A percentile compares a stretch with the other conserved stretches of the same genome.
These are phyloP conservation scores for Phytophthora palmivora DNA, from an alignment of 352 stramenopile species.

Conservation along the genomic window DNA sequence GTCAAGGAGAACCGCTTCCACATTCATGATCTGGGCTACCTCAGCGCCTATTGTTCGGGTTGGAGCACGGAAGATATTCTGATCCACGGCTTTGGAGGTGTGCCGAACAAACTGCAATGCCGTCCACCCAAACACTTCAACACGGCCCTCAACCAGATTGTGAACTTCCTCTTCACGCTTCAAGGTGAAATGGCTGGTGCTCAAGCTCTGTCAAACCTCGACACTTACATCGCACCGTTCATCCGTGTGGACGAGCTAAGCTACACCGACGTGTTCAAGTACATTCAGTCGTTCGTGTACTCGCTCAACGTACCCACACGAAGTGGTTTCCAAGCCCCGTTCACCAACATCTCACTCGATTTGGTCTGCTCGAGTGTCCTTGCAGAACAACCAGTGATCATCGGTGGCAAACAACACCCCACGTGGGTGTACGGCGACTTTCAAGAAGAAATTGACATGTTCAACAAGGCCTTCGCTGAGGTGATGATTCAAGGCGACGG, in stretches of 20 bases:
- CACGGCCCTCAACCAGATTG: conserved; percentile 39
- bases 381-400: conserved; percentile 34
- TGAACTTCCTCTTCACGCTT: conserved; percentile 45
- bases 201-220: conserved; percentile 39
- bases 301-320: conserved; percentile 39
- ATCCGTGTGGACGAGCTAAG: conserved; percentile 39
- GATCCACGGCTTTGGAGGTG: conserved; percentile 37
- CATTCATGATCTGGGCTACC: conserved; percentile 39
- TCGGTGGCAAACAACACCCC: conserved; percentile 32
- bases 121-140: conserved; percentile 40
- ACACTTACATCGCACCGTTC: conserved; percentile 41
- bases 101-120: conserved; percentile 41
- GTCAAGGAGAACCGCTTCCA: conserved; percentile 44
- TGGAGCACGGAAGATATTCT: conserved; percentile 44
- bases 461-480: conserved; percentile 41
- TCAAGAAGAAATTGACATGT: conserved; percentile 41
- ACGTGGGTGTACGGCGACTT: conserved; percentile 41
- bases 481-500: conserved; percentile 41
- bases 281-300: conserved; percentile 44
- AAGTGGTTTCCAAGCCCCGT: conserved; percentile 37
- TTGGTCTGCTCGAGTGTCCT: conserved; percentile 34
- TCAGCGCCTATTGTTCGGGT: conserved; percentile 39
- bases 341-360: conserved; percentile 42
- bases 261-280: conserved; percentile 41
- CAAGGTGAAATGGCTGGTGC: conserved; percentile 39